Conservation (phyloP, 2,329 filamentous ascomycete species). For the Neofusicoccum cordaticola region DNA sequence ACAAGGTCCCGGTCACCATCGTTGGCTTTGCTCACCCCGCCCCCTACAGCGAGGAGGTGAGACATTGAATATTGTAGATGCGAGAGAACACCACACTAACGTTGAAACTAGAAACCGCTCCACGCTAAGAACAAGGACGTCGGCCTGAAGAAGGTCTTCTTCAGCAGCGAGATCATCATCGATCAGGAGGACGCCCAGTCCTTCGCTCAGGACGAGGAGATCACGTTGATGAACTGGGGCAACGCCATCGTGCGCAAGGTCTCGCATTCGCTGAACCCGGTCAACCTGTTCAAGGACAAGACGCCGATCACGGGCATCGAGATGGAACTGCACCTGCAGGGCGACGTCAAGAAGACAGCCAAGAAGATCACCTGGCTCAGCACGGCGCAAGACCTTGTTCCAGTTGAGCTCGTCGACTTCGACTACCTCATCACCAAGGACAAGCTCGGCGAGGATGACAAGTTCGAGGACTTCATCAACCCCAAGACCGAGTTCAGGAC, state of each 20-base stretch:
- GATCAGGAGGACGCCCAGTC: conserved; percentile 83
- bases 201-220: conserved; percentile 83
- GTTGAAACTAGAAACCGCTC: conserved; percentile 72
- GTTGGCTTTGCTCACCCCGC: conserved; percentile 60
- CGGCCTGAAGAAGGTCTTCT: conserved; percentile 81
- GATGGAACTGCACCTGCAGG: conserved; percentile 83
- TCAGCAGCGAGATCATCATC: conserved; percentile 70
- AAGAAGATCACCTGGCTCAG: conserved; percentile 97
- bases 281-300: conserved; percentile 49
- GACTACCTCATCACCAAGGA: conserved; percentile 96
- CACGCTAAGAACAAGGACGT: conserved; percentile 86
- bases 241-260: conserved; percentile 77
- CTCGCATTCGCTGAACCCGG: conserved; percentile 49
- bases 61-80: conserved; percentile 22
- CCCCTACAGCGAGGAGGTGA: conserved; percentile 36
- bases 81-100: conserved; percentile 41
- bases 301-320: conserved; percentile 64
- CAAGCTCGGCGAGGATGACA: conserved; percentile 83
- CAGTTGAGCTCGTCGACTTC: conserved; percentile 87
- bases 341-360: conserved; percentile 90
- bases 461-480: conserved; percentile 79
- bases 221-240: conserved; percentile 96
- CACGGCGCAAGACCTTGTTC: conserved; percentile 71
- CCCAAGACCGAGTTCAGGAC: conserved; percentile 71
- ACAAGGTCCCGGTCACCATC: conserved; percentile 68